phyloP scores from a whole-genome alignment of 495 filamentous ascomycete genomes.

The Penicillium simplicissimum region DNA sequence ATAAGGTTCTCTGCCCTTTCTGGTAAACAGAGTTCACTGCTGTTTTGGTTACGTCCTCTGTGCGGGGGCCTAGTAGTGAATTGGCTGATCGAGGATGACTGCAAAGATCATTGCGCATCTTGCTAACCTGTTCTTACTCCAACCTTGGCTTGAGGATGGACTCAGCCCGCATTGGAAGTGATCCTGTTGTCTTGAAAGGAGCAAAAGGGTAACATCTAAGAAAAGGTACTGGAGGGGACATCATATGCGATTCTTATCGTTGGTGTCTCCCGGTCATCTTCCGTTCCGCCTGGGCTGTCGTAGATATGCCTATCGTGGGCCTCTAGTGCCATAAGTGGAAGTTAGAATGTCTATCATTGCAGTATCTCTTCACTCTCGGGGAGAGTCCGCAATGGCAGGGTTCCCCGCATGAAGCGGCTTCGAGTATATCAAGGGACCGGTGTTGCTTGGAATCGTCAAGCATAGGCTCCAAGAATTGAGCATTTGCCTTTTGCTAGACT shows the following conservation, averaged over 20 bases:
- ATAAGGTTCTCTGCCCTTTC: background rate
- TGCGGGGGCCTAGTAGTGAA: too few relatives aligned
- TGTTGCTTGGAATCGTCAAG: background rate
- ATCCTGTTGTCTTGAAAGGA: too few relatives aligned
- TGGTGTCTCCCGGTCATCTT: background rate
- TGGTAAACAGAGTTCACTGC: background rate
- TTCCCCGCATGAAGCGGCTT: slow-evolving; percentile 13
- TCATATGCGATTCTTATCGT: background rate
- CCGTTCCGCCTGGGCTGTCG: background rate
- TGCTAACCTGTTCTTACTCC: too few relatives aligned
- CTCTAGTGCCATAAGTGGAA: background rate
- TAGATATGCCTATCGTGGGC: background rate
- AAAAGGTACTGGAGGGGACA: background rate
- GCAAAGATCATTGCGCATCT: too few relatives aligned
- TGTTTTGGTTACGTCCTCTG: background rate
- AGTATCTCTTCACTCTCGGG: background rate
- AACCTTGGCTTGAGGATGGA: too few relatives aligned
- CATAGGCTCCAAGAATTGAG: background rate
- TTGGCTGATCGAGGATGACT: too few relatives aligned
- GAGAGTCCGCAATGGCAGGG: slow-evolving; percentile 6
- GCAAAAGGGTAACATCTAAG: too few relatives aligned
- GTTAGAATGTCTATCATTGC: background rate
- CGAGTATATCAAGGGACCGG: slow-evolving; percentile 3
- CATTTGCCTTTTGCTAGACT: background rate
- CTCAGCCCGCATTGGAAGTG: too few relatives aligned